phyloP scores from a whole-genome alignment of 2,329 filamentous ascomycete species.

The Esteya vermicola region DNA sequence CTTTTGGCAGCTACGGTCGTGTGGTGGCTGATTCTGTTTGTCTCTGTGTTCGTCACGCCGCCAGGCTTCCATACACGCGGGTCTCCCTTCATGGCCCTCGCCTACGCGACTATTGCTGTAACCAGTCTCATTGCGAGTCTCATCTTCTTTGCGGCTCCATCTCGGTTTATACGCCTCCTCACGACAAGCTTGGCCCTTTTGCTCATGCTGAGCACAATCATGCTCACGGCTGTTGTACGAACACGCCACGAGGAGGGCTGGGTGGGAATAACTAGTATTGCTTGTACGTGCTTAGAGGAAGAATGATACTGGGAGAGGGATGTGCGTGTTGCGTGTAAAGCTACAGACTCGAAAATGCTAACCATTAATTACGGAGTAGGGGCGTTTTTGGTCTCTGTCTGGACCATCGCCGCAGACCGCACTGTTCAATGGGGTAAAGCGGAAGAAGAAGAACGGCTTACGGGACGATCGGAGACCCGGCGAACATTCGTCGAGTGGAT shows the following conservation, averaged over 20 bases:
- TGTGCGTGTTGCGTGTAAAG: constrained; percentile 11
- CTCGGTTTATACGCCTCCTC: constrained; percentile 61
- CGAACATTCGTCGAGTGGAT: constrained; percentile 74
- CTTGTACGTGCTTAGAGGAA: too few relatives aligned
- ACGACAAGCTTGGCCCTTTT: constrained; percentile 53
- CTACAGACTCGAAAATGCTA: too few relatives aligned
- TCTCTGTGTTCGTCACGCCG: constrained; percentile 81
- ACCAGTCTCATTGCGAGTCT: constrained; percentile 63
- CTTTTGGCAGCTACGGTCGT: constrained; percentile 63
- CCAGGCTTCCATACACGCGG: constrained; percentile 76
- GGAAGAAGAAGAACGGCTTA: constrained; percentile 85
- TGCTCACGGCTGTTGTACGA: constrained; percentile 61
- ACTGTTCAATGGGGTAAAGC: constrained; percentile 83
- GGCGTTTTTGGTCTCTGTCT: constrained; percentile 66
- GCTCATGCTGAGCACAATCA: constrained; percentile 59
- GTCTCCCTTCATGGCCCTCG: constrained; percentile 84
- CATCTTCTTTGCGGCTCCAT: constrained; percentile 78
- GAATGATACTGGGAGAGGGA: too few relatives aligned
- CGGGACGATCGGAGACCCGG: constrained; percentile 74
- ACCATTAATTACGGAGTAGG: constrained; percentile 16
- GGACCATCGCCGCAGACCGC: constrained; percentile 65
- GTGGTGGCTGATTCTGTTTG: constrained; percentile 90
- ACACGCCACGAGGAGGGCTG: constrained; percentile 77
- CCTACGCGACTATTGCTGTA: constrained; percentile 65
- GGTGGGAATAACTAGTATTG: constrained; percentile 73